Percentiles rank a stretch among this genome's conserved stretches.
phyloP scores from a whole-genome alignment of 2,329 filamentous ascomycete species.

The Aspergillus neoniger region DNA sequence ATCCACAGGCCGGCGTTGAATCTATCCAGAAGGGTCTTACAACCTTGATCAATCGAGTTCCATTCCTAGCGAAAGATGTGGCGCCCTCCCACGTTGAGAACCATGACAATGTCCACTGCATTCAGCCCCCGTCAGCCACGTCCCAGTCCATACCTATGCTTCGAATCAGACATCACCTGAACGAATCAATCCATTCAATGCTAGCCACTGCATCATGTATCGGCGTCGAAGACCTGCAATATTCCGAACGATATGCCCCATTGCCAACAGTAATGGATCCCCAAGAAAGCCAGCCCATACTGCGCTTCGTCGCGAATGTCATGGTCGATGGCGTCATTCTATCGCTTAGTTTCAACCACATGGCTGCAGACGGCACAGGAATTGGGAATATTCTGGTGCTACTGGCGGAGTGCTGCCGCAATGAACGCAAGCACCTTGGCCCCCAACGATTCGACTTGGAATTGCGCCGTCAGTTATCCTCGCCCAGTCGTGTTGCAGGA shows the following conservation, averaged over 20 bases:
- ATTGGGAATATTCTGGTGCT: conserved; percentile 1
- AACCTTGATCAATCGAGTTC: not conserved
- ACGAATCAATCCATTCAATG: not conserved
- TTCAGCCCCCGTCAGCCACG: not conserved
- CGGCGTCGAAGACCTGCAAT: not conserved
- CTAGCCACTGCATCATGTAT: not conserved
- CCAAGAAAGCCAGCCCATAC: not conserved
- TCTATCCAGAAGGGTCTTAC: not conserved
- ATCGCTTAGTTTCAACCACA: conserved; percentile 1
- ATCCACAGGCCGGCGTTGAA: not conserved
- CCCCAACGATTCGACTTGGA: not conserved
- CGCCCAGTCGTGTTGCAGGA: not conserved
- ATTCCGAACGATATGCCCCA: not conserved
- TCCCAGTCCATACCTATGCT: not conserved
- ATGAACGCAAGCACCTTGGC: not conserved
- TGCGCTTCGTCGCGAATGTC: conserved; percentile 3
- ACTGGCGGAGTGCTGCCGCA: not conserved
- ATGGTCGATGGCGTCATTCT: conserved; percentile 1
- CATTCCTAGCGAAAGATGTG: not conserved
- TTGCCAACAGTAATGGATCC: not conserved
- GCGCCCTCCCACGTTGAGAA: not conserved
- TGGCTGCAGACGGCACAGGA: conserved; percentile 1
- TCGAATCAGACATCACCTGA: not conserved
- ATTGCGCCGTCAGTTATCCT: not conserved
- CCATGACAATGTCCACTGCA: conserved; percentile 4